A percentile compares a stretch with the other conserved stretches of the same genome.
These are phyloP conservation scores for Ganoderma sinense DNA, from an alignment of 1,284 basidiomycete species.

Conservation along the genomic window DNA sequence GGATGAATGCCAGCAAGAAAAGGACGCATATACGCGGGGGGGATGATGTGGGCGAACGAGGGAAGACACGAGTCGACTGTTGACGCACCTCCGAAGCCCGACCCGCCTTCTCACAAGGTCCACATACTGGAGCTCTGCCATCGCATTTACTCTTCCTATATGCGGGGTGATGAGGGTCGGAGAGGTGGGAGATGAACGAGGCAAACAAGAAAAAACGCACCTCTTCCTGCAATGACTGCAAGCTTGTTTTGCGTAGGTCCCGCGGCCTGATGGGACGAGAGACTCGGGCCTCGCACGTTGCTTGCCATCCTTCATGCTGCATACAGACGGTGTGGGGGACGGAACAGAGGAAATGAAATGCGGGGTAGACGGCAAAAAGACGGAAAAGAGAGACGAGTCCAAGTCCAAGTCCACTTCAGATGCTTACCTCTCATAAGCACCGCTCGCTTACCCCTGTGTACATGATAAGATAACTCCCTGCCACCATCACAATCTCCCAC, in stretches of 20 bases:
- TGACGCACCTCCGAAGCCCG: constrained; percentile 50
- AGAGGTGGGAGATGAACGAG: background rate
- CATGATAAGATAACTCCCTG: background rate
- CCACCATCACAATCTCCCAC: background rate
- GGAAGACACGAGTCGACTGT: background rate
- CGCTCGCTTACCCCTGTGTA: background rate
- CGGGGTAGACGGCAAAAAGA: constrained; percentile 19
- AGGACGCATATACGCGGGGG: background rate
- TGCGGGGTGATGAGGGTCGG: background rate
- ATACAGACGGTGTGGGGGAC: constrained; percentile 7
- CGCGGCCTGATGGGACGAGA: constrained; percentile 38
- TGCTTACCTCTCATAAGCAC: background rate
- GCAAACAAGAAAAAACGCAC: constrained; percentile 36
- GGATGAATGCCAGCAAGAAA: background rate
- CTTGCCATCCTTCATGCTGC: constrained; percentile 39
- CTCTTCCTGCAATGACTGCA: constrained; percentile 61
- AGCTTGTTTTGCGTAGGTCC: constrained; percentile 54
- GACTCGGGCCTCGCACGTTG: constrained; percentile 34
- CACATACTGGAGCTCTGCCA: constrained; percentile 55
- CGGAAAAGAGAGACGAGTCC: constrained; percentile 17
- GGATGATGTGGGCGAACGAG: background rate
- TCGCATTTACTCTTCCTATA: constrained; percentile 62
- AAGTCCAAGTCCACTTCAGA: background rate
- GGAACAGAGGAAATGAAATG: constrained; percentile 7
- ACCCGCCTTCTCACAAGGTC: constrained; percentile 51